Conservation (phyloP, 208 protist species). For the Crithidia brevicula region DNA sequence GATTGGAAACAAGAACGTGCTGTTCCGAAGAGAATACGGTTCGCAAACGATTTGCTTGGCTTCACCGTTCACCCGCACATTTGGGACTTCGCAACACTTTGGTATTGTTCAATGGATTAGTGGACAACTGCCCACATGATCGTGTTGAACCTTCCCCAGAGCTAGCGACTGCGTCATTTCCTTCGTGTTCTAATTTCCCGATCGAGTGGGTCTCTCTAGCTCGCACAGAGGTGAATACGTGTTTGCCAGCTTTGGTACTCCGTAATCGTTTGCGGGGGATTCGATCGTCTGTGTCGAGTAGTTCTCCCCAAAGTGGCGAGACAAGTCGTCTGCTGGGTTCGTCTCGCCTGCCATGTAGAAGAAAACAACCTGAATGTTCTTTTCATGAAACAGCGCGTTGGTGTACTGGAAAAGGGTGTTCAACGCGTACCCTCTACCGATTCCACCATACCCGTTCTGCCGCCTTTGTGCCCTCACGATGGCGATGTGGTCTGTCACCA, state of each 20-base stretch:
- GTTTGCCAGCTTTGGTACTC: background rate
- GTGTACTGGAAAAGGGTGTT: constrained; percentile 15
- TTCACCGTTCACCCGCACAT: background rate
- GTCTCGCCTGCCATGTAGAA: background rate
- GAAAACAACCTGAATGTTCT: background rate
- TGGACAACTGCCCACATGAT: background rate
- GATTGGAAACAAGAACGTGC: background rate
- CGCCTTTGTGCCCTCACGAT: constrained; percentile 8
- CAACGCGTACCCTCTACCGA: constrained; percentile 16
- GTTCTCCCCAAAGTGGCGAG: background rate
- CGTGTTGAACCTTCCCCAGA: background rate
- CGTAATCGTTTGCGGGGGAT: background rate
- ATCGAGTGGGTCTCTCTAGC: too few species aligned
- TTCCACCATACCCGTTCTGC: constrained; percentile 6
- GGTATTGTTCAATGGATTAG: background rate
- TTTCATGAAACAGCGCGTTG: background rate
- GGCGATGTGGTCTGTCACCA: constrained; percentile 11
- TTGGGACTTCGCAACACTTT: background rate
- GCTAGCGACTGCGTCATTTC: background rate
- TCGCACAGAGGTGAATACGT: background rate
- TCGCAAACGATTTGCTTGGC: background rate
- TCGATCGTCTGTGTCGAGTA: background rate
- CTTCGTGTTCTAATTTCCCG: background rate
- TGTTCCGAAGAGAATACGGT: background rate
- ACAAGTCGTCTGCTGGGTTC: background rate